These are phyloP conservation scores for Zanthoxylum bungeanum DNA, from an alignment of 345 rosid genomes.

Conservation along the genomic window DNA sequence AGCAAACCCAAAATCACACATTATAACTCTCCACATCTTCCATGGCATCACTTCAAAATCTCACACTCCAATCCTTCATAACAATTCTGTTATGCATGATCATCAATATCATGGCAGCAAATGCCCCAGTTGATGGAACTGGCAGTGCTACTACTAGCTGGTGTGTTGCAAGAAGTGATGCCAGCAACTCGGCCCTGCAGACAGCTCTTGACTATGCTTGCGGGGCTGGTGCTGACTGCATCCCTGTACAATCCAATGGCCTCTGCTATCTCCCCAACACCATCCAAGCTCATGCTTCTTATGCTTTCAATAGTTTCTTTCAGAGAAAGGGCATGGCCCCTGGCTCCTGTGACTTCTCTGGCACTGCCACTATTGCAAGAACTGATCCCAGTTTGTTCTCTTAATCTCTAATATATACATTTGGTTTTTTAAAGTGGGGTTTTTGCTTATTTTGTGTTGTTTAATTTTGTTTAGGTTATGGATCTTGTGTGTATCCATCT, in stretches of 20 bases:
- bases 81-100: background rate
- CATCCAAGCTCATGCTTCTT: constrained; percentile 69
- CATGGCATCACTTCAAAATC: constrained; percentile 19
- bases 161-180: constrained; percentile 83
- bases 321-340: constrained; percentile 64
- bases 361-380: constrained; percentile 66
- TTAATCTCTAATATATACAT: background rate
- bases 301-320: constrained; percentile 76
- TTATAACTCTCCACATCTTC: constrained; percentile 25
- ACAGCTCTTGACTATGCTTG: constrained; percentile 71
- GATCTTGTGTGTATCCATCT: constrained; percentile 77
- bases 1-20: constrained; percentile 9
- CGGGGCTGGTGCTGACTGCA: constrained; percentile 67
- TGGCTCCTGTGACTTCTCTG: constrained; percentile 78
- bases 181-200: constrained; percentile 55
- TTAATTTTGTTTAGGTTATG: constrained; percentile 48
- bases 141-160: constrained; percentile 29
- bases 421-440: background rate
- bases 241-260: constrained; percentile 46
- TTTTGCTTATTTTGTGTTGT: background rate
- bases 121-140: constrained; percentile 10
- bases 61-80: background rate
- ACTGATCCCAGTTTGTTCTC: constrained; percentile 69
- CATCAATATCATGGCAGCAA: background rate
- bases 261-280: constrained; percentile 71